Evolutionary conservation across 768 basidiomycete species (phyloP), one percentile per base, ranked within the genome.

Genomic region (Trametes villosa): DNA sequence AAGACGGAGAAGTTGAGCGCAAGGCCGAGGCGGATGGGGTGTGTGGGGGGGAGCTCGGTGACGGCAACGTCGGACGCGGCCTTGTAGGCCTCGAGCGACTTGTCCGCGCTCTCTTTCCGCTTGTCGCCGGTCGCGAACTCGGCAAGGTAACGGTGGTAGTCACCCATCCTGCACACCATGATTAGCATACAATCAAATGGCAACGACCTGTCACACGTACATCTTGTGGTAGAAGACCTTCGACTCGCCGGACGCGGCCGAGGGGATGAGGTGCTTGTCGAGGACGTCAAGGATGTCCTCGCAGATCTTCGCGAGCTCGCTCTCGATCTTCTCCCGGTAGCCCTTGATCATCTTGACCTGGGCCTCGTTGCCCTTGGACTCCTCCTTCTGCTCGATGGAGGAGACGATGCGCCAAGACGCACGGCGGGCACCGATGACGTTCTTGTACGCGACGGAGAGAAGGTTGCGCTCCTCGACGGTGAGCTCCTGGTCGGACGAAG

Each of bases 201-300:
- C 20, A 45, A 15, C 20, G 34, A 24, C 55, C 33, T 47, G 29
- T 9, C 18, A n/a, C 8, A 72, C 92, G 65, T 68, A 95, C 94
- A 97, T 95, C 88, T 98, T 98, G 86, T 96, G 95, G 83, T 98
- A 98, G 86, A 98, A 98, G 59, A 98, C 96, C 82, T 97, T 96
- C 60, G 91, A 94, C 79, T 98, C 96, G 72, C 96, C 95, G 58
- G 93, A 90, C 63, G 93, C 94, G 52, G 96, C 96, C 12, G 94
- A 96, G 64, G 95, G 95, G 70, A 94, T 97, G 71, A 98, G 89
- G 83, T 97, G 95, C 82, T 96, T 94, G 77, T 96, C 94, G 68
- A 98, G 91, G 52, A 98, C 94, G 65, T 92, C 88, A 70, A 98
- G 91, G 72, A 98, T 97, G 74, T 98, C 95, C 80, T 97, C 94